Evolutionary conservation across 1,139 yeast species (phyloP), one percentile per base, ranked within the genome.

Genomic region (Candida sanyaensis): DNA sequence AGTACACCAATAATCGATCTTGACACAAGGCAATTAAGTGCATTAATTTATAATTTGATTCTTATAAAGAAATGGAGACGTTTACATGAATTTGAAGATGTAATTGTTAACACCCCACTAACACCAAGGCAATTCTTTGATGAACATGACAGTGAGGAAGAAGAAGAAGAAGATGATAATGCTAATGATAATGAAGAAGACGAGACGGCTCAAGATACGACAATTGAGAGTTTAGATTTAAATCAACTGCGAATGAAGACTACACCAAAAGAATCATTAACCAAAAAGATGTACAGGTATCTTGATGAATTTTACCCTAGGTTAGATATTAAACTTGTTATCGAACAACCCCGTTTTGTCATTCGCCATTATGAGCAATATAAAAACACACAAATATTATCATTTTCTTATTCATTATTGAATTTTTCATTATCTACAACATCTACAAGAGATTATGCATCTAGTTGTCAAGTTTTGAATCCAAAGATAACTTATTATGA

Each of bases 1-100:
- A 75, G 82, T 12, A 74, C 79, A 37, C 75, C 82, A 1, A 71
- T 78, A 9, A 49, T 82, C 4, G 81, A 80, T 46, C 71, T 83
- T 41, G 78, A 78, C 54, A 64, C 81, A 2, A 65, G 54, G 11
- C 83, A 58, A 65, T 74, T 59, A 62, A 80, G 68, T 58, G 73
- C 56, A 17, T 60, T 64, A 63, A 68, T 65, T 36, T 78, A 65
- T 56, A 75, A 71, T 50, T 43, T 66, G 44, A 71, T 66, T 41
- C 59, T 69, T 41, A 52, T 66, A 33, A 62, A 55, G 51, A 78
- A 68, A 54, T 62, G 67, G 61, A 50, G 55, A 43, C 57, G 61
- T 38, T 45, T 64, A 40, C 48, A 58, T 53, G 50, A 50, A 41
- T 10, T 43, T 17, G 7, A 38, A 6, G 29, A 43, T 13, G 5